Conservation (phyloP, 495 filamentous ascomycete genomes). For the Hypoxylon rickii region DNA sequence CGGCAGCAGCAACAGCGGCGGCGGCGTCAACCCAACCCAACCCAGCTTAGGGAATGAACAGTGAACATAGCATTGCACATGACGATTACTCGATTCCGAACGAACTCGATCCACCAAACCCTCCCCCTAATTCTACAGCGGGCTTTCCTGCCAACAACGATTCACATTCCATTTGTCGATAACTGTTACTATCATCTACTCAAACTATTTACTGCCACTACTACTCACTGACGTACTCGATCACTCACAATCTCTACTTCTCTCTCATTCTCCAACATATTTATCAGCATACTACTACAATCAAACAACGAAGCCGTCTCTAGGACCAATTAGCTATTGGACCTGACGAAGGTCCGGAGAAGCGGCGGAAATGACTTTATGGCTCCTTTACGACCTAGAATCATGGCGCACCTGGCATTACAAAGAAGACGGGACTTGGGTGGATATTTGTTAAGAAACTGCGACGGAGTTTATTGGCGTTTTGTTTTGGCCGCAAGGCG, state of each 20-base stretch:
- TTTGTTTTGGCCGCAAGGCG: conserved; percentile 41
- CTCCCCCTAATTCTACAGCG: conserved; percentile 12
- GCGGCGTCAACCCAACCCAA: conserved; percentile 24
- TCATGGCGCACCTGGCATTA: conserved; percentile 33
- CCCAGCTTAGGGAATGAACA: conserved; percentile 11
- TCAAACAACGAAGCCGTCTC: conserved; percentile 8
- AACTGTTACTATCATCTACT: conserved; percentile 19
- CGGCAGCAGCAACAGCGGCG: conserved; percentile 21
- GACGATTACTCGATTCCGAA: conserved; percentile 23
- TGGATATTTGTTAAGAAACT: conserved; percentile 26
- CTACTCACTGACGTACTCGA: conserved; percentile 9
- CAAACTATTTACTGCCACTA: too few species aligned
- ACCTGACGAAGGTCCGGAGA: conserved; percentile 1
- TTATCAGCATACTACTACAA: conserved; percentile 16
- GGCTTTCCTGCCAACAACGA: conserved; percentile 16
- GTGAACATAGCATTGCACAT: neutral
- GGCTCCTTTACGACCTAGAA: conserved; percentile 35
- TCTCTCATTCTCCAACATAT: conserved; percentile 30
- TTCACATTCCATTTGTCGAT: conserved; percentile 39
- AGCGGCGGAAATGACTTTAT: conserved; percentile 30
- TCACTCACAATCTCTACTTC: conserved; percentile 19
- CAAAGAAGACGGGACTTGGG: conserved; percentile 26
- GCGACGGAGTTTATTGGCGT: conserved; percentile 42
- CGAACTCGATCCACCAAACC: conserved; percentile 27
- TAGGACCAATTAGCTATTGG: conserved; percentile 8